Conservation (phyloP, 2,329 filamentous ascomycete species). For the Pseudocercospora musae region DNA sequence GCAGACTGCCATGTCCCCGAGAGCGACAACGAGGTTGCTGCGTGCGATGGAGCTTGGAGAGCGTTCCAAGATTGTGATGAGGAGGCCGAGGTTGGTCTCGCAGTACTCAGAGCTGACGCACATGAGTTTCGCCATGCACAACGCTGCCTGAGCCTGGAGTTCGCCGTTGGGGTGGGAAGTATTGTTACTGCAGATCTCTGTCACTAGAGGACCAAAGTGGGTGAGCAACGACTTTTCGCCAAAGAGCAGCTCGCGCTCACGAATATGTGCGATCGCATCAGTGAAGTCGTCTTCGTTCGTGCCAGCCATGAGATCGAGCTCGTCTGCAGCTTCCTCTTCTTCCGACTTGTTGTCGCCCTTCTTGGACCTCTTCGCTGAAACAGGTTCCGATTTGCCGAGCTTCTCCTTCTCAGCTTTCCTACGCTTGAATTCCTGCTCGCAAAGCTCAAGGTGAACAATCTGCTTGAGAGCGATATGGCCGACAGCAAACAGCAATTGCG, state of each 20-base stretch:
- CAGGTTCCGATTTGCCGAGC: conserved; percentile 49
- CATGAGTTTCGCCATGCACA: conserved; percentile 98
- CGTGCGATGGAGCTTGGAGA: conserved; percentile 89
- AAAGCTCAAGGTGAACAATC: conserved; percentile 96
- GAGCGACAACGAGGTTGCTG: conserved; percentile 92
- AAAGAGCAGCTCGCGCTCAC: conserved; percentile 79
- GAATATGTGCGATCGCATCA: conserved; percentile 79
- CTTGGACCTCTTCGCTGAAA: conserved; percentile 34
- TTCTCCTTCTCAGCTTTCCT: conserved; percentile 81
- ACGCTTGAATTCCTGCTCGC: conserved; percentile 95
- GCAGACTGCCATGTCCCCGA: conserved; percentile 98
- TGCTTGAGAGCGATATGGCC: conserved; percentile 98
- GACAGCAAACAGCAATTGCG: conserved; percentile 90
- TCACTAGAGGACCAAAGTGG: conserved; percentile 85
- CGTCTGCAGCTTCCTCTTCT: conserved; percentile 68
- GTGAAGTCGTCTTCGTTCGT: conserved; percentile 94
- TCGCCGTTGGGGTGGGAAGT: conserved; percentile 86
- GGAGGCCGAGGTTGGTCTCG: conserved; percentile 82
- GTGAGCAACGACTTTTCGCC: conserved; percentile 80
- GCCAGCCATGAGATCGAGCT: conserved; percentile 92
- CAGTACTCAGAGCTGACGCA: conserved; percentile 97
- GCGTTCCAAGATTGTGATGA: conserved; percentile 97
- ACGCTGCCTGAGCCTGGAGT: conserved; percentile 85
- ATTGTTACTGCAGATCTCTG: conserved; percentile 92
- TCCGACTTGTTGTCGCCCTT: conserved; percentile 45